Evolutionary conservation across 2,329 filamentous ascomycete species (phyloP).

Genomic region (Trichoderma koningii): DNA sequence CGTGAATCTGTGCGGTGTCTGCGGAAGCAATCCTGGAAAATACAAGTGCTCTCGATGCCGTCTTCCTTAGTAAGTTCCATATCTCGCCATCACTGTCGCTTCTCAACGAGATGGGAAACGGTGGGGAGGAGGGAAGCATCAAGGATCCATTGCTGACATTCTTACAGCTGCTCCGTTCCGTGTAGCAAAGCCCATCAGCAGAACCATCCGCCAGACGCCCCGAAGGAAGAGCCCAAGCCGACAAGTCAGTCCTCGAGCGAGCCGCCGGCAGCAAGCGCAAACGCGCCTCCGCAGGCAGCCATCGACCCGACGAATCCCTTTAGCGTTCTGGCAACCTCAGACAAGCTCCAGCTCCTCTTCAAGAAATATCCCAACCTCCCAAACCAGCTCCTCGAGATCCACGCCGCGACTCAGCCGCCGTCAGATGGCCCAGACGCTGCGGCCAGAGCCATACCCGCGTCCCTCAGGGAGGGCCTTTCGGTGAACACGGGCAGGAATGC

Average conservation of each 20-base stretch:
- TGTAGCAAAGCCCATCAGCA: constrained; percentile 58
- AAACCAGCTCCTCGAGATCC: constrained; percentile 51
- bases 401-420: constrained; percentile 53
- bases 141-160: constrained; percentile 22
- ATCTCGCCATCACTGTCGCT: neutral
- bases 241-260: constrained; percentile 25
- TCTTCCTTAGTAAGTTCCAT: constrained; percentile 56
- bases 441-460: constrained; percentile 38
- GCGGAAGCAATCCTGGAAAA: constrained; percentile 53
- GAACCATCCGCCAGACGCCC: constrained; percentile 49
- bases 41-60: constrained; percentile 66
- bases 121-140: neutral
- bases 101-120: too few species aligned
- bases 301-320: constrained; percentile 49
- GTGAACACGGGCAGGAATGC: constrained; percentile 37
- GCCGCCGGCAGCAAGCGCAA: constrained; percentile 17
- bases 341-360: constrained; percentile 55
- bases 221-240: constrained; percentile 34
- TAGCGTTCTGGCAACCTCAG: constrained; percentile 52
- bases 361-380: constrained; percentile 54
- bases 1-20: constrained; percentile 51
- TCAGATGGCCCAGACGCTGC: constrained; percentile 33
- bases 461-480: constrained; percentile 39
- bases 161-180: constrained; percentile 57
- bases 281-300: constrained; percentile 2